phyloP scores from a whole-genome alignment of 331 rosid species.

The Quercus lobata region DNA sequence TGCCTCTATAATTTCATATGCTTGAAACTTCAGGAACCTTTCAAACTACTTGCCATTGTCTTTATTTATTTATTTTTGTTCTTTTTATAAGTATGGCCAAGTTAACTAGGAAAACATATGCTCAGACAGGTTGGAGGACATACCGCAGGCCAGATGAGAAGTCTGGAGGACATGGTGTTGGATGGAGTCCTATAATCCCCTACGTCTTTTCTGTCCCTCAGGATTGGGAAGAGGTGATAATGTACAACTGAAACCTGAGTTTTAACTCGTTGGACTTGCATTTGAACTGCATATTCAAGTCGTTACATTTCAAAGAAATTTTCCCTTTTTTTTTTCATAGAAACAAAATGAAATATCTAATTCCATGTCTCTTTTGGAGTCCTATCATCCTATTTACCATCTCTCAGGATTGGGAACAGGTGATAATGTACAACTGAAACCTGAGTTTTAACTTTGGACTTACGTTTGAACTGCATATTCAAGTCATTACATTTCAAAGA shows the following conservation, averaged over 20 bases:
- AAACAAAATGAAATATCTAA: no score
- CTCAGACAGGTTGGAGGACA: slow-evolving; percentile 99
- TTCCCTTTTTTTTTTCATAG: no score
- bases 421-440: slow-evolving; percentile 23
- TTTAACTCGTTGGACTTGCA: background rate
- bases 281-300: background rate
- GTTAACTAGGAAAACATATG: slow-evolving; percentile 37
- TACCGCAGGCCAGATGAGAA: slow-evolving; percentile 97
- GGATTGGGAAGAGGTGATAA: slow-evolving; percentile 89
- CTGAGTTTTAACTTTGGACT: background rate
- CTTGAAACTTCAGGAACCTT: background rate
- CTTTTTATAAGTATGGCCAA: slow-evolving; percentile 13
- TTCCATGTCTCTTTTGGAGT: slow-evolving; percentile 48
- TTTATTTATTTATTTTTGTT: background rate
- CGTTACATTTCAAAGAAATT: background rate
- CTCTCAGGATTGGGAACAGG: slow-evolving; percentile 95
- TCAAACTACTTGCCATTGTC: background rate
- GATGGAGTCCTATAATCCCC: slow-evolving; percentile 99
- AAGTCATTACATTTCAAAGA: background rate
- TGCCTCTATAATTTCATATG: background rate
- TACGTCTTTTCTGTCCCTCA: slow-evolving; percentile 75
- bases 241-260: slow-evolving; percentile 6
- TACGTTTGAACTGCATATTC: background rate
- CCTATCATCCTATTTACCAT: slow-evolving; percentile 87
- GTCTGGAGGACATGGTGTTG: slow-evolving; percentile 99